Evolutionary conservation across 441 rosid species (phyloP).

Genomic region (Erysimum cheiri): DNA sequence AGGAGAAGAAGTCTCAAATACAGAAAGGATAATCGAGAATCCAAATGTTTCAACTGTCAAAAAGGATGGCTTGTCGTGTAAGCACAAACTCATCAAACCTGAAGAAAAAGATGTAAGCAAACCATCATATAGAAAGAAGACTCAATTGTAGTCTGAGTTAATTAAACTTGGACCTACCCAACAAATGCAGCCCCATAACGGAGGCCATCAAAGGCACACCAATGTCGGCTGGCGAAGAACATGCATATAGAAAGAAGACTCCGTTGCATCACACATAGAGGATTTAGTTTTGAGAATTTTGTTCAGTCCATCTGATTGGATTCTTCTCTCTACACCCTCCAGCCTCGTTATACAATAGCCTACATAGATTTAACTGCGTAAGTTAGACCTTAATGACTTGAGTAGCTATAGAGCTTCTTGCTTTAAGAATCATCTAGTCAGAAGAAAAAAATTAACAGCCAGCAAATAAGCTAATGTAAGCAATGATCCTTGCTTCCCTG

Average conservation of each 20-base stretch:
- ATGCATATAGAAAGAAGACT: slow-evolving; percentile 79
- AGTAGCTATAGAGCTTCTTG: slow-evolving; percentile 3
- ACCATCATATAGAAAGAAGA: slow-evolving; percentile 14
- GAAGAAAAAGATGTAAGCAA: slow-evolving; percentile 40
- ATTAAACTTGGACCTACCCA: slow-evolving; percentile 64
- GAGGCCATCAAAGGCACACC: slow-evolving; percentile 99
- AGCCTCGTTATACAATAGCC: slow-evolving; percentile 88
- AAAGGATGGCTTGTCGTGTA: slow-evolving; percentile 87
- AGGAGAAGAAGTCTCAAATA: slow-evolving; percentile 87
- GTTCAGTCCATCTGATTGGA: slow-evolving; percentile 31
- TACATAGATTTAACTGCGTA: slow-evolving; percentile 41
- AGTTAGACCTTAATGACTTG: slow-evolving; percentile 19
- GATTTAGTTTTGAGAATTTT: slow-evolving; percentile 48
- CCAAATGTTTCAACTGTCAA: slow-evolving; percentile 89
- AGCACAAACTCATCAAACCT: slow-evolving; percentile 96
- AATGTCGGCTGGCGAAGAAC: slow-evolving; percentile 91
- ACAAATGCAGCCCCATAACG: slow-evolving; percentile 97
- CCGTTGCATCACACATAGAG: slow-evolving; percentile 82
- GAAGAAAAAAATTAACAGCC: slow-evolving; percentile 61
- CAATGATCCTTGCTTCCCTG: slow-evolving; percentile 90
- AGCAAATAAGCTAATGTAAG: slow-evolving; percentile 66
- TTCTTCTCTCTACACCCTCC: slow-evolving; percentile 55
- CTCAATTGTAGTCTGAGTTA: neutral
- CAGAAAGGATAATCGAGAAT: slow-evolving; percentile 79
- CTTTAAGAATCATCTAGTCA: slow-evolving; percentile 19